A percentile compares a stretch with the other conserved stretches of the same genome.
Conservation (phyloP, 441 rosid species). For the Adansonia madagascariensis region DNA sequence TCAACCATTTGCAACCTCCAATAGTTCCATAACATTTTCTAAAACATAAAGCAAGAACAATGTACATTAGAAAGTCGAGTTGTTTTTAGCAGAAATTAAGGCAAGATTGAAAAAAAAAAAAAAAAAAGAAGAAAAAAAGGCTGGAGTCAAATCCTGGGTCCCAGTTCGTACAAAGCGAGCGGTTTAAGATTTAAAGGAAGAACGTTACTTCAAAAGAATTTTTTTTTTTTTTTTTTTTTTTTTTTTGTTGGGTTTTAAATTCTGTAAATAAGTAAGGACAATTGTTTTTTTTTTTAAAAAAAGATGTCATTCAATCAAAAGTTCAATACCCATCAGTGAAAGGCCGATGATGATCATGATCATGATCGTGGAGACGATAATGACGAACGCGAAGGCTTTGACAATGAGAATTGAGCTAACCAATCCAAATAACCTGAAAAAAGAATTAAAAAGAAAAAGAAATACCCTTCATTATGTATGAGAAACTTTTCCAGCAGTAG, state of each 20-base stretch:
- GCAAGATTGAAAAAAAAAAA: not conserved
- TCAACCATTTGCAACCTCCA: too few relatives aligned
- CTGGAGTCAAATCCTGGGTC: constrained; percentile 27
- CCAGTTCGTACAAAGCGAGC: constrained; percentile 12
- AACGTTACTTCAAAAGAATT: not conserved
- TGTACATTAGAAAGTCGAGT: too few relatives aligned
- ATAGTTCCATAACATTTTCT: too few relatives aligned
- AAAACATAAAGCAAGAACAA: too few relatives aligned
- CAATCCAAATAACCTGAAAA: not conserved
- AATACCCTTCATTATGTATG: not conserved
- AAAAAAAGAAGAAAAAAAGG: too few relatives aligned
- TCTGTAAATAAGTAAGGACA: not conserved
- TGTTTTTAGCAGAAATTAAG: constrained; percentile 15
- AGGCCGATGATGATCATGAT: not conserved
- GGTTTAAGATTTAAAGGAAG: constrained; percentile 1
- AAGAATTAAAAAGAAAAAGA: not conserved
- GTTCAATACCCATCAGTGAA: not conserved
- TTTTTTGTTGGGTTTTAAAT: not conserved
- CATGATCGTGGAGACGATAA: not conserved
- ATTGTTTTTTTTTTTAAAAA: too few relatives aligned
- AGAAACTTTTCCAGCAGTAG: not conserved
- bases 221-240: too few relatives aligned
- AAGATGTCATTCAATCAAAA: not conserved
- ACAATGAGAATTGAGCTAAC: not conserved
- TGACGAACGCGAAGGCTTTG: not conserved